A percentile compares a stretch with the other conserved stretches of the same genome.
phyloP scores from a whole-genome alignment of 2,329 filamentous ascomycete genomes.

The Ascochyta lentis region DNA sequence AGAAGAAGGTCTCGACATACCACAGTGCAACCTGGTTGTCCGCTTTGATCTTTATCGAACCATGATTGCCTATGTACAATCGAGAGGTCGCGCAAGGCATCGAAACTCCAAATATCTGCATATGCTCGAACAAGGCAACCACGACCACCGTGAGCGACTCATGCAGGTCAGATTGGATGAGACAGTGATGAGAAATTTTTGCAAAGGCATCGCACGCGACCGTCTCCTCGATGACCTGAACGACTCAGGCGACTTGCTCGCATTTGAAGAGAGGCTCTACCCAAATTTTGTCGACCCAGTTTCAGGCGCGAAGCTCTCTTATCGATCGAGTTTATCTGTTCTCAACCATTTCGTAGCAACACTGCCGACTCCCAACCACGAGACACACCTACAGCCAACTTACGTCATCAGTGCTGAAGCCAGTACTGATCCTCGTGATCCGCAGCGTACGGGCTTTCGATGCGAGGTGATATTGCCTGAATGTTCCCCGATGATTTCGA shows the following conservation, averaged over 20 bases:
- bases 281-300: conserved; percentile 65
- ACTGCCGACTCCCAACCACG: conserved; percentile 61
- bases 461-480: conserved; percentile 83
- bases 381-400: conserved; percentile 55
- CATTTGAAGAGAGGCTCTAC: conserved; percentile 56
- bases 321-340: conserved; percentile 73
- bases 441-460: conserved; percentile 43
- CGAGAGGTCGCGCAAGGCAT: conserved; percentile 83
- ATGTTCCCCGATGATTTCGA: conserved; percentile 72
- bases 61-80: conserved; percentile 95
- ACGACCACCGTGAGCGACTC: conserved; percentile 63
- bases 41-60: conserved; percentile 88
- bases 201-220: conserved; percentile 74
- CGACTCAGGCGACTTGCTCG: conserved; percentile 63
- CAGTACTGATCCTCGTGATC: conserved; percentile 12
- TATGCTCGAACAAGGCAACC: conserved; percentile 79
- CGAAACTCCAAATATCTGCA: conserved; percentile 79
- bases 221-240: conserved; percentile 69
- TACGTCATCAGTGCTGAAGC: conserved; percentile 63
- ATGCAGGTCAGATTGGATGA: conserved; percentile 66
- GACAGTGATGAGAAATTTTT: conserved; percentile 74
- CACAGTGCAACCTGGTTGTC: conserved; percentile 70
- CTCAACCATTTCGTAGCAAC: conserved; percentile 77
- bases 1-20: conserved; percentile 71
- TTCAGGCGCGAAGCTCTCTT: conserved; percentile 81